Evolutionary conservation across 805 yeast species (phyloP).

Genomic region (Blastobotrys mokoenaii): DNA sequence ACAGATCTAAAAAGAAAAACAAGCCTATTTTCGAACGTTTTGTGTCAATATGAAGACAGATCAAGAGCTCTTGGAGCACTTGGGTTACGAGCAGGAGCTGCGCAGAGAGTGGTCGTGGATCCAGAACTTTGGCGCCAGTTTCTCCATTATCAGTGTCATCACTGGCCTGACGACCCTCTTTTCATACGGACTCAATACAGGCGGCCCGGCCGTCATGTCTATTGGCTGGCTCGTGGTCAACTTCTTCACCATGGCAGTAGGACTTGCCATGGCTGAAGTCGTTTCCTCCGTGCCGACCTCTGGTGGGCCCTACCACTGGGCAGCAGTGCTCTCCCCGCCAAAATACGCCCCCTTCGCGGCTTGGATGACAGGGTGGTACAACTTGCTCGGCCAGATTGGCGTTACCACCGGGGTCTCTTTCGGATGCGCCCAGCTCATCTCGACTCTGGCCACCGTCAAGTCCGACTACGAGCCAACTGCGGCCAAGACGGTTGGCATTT

Average conservation of each 20-base stretch:
- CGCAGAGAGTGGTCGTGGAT: too few relatives aligned
- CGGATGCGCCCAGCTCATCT: slow-evolving; percentile 15
- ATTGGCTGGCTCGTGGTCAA: slow-evolving; percentile 69
- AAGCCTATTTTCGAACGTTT: too few relatives aligned
- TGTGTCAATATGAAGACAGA: too few relatives aligned
- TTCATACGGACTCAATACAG: slow-evolving; percentile 49
- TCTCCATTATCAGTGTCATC: slow-evolving; percentile 61
- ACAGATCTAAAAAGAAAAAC: too few relatives aligned
- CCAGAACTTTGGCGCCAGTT: slow-evolving; percentile 68
- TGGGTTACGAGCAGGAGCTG: too few relatives aligned
- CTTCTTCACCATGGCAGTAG: slow-evolving; percentile 43
- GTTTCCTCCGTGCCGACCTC: slow-evolving; percentile 67
- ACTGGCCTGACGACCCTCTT: slow-evolving; percentile 57
- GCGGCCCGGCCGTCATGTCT: slow-evolving; percentile 57
- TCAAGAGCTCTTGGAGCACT: too few relatives aligned
- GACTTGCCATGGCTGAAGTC: slow-evolving; percentile 56
- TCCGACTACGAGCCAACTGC: slow-evolving; percentile 13
- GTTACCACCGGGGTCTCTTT: slow-evolving; percentile 16
- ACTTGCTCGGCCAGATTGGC: slow-evolving; percentile 18
- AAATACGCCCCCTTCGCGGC: slow-evolving; percentile 18
- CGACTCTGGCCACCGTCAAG: slow-evolving; percentile 12
- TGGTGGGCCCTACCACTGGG: slow-evolving; percentile 68
- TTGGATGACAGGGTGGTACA: slow-evolving; percentile 23
- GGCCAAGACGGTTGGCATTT: slow-evolving; percentile 31
- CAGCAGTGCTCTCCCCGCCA: slow-evolving; percentile 27